Conservation (phyloP, 2,329 filamentous ascomycete species). For the Fusarium sp. region DNA sequence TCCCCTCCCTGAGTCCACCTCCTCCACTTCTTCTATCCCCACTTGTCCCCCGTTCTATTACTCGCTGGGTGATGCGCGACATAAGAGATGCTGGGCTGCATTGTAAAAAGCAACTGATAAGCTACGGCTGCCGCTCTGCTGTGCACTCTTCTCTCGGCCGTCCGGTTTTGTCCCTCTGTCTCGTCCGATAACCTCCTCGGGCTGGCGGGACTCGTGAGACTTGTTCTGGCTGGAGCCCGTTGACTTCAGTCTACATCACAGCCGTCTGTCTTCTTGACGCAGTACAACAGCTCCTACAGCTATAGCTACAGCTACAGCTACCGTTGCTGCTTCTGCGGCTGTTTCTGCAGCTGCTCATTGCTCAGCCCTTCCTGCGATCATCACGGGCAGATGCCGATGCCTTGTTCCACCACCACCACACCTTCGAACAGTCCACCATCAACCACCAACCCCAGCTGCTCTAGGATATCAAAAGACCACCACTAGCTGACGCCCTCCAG, state of each 20-base stretch:
- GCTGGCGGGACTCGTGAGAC: slow-evolving; percentile 26
- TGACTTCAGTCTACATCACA: slow-evolving; percentile 18
- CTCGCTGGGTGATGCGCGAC: slow-evolving; percentile 41
- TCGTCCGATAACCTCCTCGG: slow-evolving; percentile 29
- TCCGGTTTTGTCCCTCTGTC: slow-evolving; percentile 36
- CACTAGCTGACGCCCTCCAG: slow-evolving; percentile 30
- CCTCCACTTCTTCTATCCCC: slow-evolving; percentile 41
- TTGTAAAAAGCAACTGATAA: slow-evolving; percentile 44
- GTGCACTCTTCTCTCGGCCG: slow-evolving; percentile 37
- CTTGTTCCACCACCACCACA: slow-evolving; percentile 38
- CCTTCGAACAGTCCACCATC: slow-evolving; percentile 31
- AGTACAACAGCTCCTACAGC: slow-evolving; percentile 26
- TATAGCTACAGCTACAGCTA: slow-evolving; percentile 5
- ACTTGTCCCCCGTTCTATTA: slow-evolving; percentile 34
- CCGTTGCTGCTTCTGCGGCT: background rate
- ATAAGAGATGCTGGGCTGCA: slow-evolving; percentile 41
- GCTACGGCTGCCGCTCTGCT: slow-evolving; percentile 44
- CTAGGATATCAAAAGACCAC: slow-evolving; percentile 31
- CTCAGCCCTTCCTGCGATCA: slow-evolving; percentile 14
- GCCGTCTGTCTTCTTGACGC: slow-evolving; percentile 3
- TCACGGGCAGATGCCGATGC: slow-evolving; percentile 24
- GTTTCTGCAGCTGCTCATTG: slow-evolving; percentile 17
- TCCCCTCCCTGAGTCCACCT: slow-evolving; percentile 42
- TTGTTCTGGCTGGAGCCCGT: slow-evolving; percentile 28
- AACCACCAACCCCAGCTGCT: slow-evolving; percentile 22